Base-by-base conservation (phyloP, 169 alveolate genomes). In the Eimeria acervulina region DNA sequence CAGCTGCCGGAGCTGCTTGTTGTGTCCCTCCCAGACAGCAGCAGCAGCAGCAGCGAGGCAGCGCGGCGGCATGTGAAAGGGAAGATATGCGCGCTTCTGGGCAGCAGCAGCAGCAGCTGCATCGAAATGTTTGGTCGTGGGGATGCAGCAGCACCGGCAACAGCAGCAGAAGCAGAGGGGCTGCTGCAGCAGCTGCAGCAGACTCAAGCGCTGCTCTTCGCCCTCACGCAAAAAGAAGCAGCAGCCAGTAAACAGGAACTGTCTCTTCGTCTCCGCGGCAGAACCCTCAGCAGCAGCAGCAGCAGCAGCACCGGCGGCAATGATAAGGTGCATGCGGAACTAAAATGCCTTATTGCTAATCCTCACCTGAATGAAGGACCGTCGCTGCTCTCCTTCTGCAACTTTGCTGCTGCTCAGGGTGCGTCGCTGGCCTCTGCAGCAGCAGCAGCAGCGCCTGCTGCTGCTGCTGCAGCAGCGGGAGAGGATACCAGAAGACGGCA, bases 361-460 rank as follows among this genome's bases (percentile, higher is more conserved):
- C 88, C 8, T 2, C 4, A 28, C 6, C 13, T 40, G 12, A 40
- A 78, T n/a, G 52, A 72, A 36, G 17, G 36, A 28, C 74, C 5
- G n/a, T 15, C 21, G 88, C 61, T 78, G 33, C 28, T 36, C 33
- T 36, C 88, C n/a, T 21, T 78, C 23, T 78, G 63, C 31, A 36
- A 40, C 21, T 78, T 78, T 28, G 61, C 61, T 23, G 31, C 88
- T 15, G 13, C 33, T 36, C 63, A 78, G 33, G 88, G 88, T 15
- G 88, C 61, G 6, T 2, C 63, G 28, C 88, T 78, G 3, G 88
- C 88, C 2, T 55, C 88, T 36, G 88, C 83, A 31, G 74, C 74
- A 63, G 74, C 74, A 63, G 74, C 74, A 63, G 74, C 74, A 63
- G 74, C 55, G 12, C 19, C 88, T 36, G 88, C 88, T 19, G 66